Evolutionary conservation across 1,139 yeast species (phyloP).

Genomic region (Candida glucosophila): DNA sequence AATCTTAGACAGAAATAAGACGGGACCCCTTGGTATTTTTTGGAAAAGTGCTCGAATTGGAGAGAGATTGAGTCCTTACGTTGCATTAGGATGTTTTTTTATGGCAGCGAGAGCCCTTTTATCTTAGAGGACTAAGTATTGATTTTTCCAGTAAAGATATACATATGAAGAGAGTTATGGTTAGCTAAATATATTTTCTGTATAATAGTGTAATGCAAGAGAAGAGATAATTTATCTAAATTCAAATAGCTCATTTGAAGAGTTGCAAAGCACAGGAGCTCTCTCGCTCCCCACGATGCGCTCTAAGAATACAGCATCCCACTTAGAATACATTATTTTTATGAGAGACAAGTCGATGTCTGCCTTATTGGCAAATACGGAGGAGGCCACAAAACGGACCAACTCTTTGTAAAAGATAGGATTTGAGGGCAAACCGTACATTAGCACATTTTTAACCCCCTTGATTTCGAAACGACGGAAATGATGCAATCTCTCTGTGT

Average conservation of each 20-base stretch:
- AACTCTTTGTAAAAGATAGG: slow-evolving; percentile 79
- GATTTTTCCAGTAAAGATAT: no score
- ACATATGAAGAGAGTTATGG: no score
- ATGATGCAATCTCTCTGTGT: slow-evolving; percentile 91
- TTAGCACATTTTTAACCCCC: slow-evolving; percentile 78
- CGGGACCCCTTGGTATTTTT: slow-evolving; percentile 73
- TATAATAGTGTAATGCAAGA: no score
- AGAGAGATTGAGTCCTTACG: slow-evolving; percentile 90
- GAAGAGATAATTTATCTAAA: slow-evolving; percentile 44
- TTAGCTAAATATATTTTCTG: no score
- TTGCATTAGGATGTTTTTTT: slow-evolving; percentile 73
- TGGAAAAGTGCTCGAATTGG: slow-evolving; percentile 97
- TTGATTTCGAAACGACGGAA: slow-evolving; percentile 75
- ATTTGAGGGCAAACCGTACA: slow-evolving; percentile 81
- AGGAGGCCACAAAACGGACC: slow-evolving; percentile 43
- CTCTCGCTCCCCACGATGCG: slow-evolving; percentile 78
- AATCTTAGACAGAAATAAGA: slow-evolving; percentile 68
- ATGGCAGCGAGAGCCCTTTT: slow-evolving; percentile 46
- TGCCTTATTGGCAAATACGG: slow-evolving; percentile 34
- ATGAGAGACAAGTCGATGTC: slow-evolving; percentile 63
- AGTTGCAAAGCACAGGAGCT: slow-evolving; percentile 61
- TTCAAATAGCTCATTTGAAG: slow-evolving; percentile 66
- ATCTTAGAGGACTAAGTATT: not conserved
- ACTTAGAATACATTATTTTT: slow-evolving; percentile 60
- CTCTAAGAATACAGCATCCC: slow-evolving; percentile 77